Evolutionary conservation across 805 yeast genomes (phyloP).

Genomic region (Sugiyamaella americana): DNA sequence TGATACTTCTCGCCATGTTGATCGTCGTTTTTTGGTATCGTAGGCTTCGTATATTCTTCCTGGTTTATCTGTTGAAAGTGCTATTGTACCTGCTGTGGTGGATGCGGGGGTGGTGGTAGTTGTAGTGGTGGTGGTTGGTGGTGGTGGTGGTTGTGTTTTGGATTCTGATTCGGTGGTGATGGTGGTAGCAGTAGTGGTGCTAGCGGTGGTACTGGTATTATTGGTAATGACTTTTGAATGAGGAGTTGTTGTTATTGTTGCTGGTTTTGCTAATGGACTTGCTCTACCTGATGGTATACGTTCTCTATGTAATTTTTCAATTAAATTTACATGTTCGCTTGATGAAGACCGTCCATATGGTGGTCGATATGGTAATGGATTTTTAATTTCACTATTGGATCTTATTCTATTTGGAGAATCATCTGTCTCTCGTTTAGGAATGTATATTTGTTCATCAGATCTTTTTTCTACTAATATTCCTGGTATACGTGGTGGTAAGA

Average conservation of each 20-base stretch:
- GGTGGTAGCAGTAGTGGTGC: background rate
- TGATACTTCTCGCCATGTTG: constrained; percentile 29
- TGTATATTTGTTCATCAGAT: background rate
- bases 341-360: constrained; percentile 9
- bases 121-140: background rate
- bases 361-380: constrained; percentile 2
- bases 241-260: no score
- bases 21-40: constrained; percentile 20
- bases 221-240: background rate
- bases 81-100: no score
- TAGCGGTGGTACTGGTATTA: background rate
- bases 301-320: constrained; percentile 7
- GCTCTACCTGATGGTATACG: background rate
- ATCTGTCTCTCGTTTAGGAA: constrained; percentile 2
- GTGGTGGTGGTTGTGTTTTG: no score
- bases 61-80: no score
- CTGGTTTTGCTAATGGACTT: background rate
- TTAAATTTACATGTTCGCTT: background rate
- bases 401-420: constrained; percentile 1
- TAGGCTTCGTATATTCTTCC: constrained; percentile 27
- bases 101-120: background rate
- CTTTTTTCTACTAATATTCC: background rate
- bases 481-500: constrained; percentile 2
- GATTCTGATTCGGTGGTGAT: background rate
- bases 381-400: constrained; percentile 5